Evolutionary conservation across 1,284 basidiomycete species (phyloP), one percentile per base, ranked within the genome.

Genomic region (Malassezia brasiliensis): DNA sequence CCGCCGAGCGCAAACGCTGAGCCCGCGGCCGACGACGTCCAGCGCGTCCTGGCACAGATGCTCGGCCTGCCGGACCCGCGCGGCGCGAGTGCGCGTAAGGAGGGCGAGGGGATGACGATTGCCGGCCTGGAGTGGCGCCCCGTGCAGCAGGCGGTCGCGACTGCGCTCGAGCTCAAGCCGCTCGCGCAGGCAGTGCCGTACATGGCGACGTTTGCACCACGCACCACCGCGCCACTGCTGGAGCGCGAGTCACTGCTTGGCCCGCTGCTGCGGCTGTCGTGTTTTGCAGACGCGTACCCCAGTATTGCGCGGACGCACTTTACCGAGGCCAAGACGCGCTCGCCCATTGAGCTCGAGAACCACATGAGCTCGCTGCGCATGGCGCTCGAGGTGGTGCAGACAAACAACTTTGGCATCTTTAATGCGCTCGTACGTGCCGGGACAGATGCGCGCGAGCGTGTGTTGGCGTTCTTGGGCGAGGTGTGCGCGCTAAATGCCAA

Each of bases 391-490:
- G 62, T 67, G 19, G 63, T 74, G 17, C 77, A 90, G 82, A 80
- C 81, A 0, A 83, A 85, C 5, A 78, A 96, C 44, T 98, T 94
- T 77, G 83, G 85, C 72, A 83, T 94, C 49, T 88, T 91, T 76
- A 90, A 96, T 69, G 79, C 84, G 2, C 79, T 98, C 20, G 85
- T 98, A 15, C 83, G 93, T 30, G 83, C 88, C 0, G 86, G 86
- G 0, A 78, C 89, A 0, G 81, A 83, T 58, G 80, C 88, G 0
- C 81, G 90, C 45, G 90, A 96, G 75, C 83, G 81, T 5, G 86
- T 93, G 5, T 76, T 99, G n/a, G 79, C 83, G 51, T 91, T 86
- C 74, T 89, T 96, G 67, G 82, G 86, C 1, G 79, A 81, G 10
- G 82, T 84, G 7, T 78, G 90, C 36, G 79, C 81, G 9, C 76